Percentiles rank a stretch among this genome's conserved stretches.
Evolutionary conservation across 768 basidiomycete genomes (phyloP).

Genomic region (Fistulinella prunicolor): DNA sequence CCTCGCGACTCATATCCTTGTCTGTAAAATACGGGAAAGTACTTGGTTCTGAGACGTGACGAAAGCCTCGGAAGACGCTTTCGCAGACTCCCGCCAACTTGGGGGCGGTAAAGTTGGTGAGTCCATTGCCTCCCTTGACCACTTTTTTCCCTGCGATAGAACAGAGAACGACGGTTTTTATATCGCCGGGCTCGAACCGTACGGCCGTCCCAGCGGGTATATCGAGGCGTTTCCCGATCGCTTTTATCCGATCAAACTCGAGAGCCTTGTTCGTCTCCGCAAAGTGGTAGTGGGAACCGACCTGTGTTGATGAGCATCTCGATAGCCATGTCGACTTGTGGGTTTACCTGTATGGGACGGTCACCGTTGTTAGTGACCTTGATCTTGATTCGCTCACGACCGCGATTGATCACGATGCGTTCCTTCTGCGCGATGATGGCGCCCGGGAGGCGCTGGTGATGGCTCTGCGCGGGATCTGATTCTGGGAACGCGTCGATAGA

Average conservation of each 20-base stretch:
- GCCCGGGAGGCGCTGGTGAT: slow-evolving; percentile 62
- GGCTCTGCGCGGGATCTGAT: slow-evolving; percentile 45
- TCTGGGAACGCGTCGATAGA: slow-evolving; percentile 61
- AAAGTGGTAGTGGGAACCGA: slow-evolving; percentile 95
- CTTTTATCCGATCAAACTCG: slow-evolving; percentile 74
- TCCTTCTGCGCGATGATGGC: slow-evolving; percentile 67
- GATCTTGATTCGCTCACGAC: slow-evolving; percentile 64
- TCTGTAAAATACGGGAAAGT: slow-evolving; percentile 49
- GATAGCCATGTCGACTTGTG: background rate
- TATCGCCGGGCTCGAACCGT: slow-evolving; percentile 92
- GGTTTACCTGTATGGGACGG: slow-evolving; percentile 81
- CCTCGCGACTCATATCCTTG: slow-evolving; percentile 59
- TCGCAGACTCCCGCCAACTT: slow-evolving; percentile 40
- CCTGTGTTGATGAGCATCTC: slow-evolving; percentile 38
- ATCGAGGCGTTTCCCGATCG: slow-evolving; percentile 86
- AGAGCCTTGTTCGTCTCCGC: slow-evolving; percentile 83
- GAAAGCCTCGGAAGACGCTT: slow-evolving; percentile 50
- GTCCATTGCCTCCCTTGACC: slow-evolving; percentile 75
- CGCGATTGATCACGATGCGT: slow-evolving; percentile 72
- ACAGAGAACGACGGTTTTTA: slow-evolving; percentile 80
- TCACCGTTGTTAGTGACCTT: slow-evolving; percentile 90
- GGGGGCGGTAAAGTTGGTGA: slow-evolving; percentile 43
- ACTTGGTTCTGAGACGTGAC: slow-evolving; percentile 64
- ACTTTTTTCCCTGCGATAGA: slow-evolving; percentile 67
- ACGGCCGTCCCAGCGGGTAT: slow-evolving; percentile 95